Evolutionary conservation across 352 stramenopile species (phyloP), one percentile per base, ranked within the genome.

Genomic region (Globisporangium emineosum): DNA sequence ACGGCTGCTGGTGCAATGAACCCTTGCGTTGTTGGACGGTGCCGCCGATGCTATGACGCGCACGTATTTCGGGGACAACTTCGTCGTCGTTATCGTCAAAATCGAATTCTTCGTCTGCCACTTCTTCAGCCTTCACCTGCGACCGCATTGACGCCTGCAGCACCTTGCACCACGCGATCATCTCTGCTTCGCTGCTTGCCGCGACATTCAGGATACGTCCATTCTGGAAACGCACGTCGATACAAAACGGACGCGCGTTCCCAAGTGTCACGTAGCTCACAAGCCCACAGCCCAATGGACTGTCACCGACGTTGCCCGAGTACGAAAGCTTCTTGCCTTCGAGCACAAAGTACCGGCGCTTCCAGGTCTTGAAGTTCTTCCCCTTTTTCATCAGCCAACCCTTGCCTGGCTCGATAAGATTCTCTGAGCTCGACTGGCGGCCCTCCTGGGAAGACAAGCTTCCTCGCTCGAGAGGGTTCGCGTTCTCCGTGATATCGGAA

Each of bases 361-460:
- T 88, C 81, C 81, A 90, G 5, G 74, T 86, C 68, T 83, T 84
- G 66, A 86, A 83, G 51, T 84, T 85, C 60, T 82, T 70, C 27
- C 78, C 77, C 50, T 83, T 88, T 64, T 88, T 88, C 58, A 84
- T 60, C 35, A 88, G 51, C 76, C 76, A 88, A 21, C 78, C 78
- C 33, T 67, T 62, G 15, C 76, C 71, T 10, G 66, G 53, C 33
- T 84, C 73, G 15, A n/a, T 42, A 9, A 61, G 43, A 8, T 43
- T 37, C 0, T 43, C 40, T 0, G 23, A 27, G 12, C 40, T 55
- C 35, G 49, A 27, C 23, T 43, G 49, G 43, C 43, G n/a, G 56
- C 65, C 53, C 25, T 33, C 32, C 23, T 37, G 17, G 25, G 56
- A 62, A 13, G 21, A 23, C 63, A 58, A 71, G 21, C 66, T 65